Conservation (phyloP, 2,329 filamentous ascomycete genomes). For the Neodidymelliopsis sp. region DNA sequence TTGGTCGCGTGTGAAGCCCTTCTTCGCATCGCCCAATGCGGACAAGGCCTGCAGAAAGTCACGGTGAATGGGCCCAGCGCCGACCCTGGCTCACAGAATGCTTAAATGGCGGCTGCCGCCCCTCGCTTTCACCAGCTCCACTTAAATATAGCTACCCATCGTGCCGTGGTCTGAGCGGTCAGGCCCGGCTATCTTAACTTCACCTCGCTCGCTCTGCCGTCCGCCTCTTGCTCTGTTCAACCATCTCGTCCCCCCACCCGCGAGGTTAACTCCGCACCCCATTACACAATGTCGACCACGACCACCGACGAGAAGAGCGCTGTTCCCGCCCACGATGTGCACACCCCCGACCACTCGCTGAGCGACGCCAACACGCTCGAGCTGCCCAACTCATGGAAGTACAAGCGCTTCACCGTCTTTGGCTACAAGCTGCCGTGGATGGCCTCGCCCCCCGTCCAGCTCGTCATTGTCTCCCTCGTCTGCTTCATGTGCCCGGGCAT, state of each 20-base stretch:
- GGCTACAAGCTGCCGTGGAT: slow-evolving; percentile 56
- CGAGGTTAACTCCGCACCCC: slow-evolving; percentile 7
- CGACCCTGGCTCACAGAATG: slow-evolving; percentile 9
- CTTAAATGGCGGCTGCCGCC: slow-evolving; percentile 6
- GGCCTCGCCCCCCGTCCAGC: slow-evolving; percentile 58
- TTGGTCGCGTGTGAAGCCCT: slow-evolving; percentile 44
- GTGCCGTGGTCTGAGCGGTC: slow-evolving; percentile 15
- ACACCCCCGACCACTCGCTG: slow-evolving; percentile 41
- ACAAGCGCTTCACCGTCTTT: slow-evolving; percentile 52
- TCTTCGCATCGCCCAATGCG: slow-evolving; percentile 15
- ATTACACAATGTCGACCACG: slow-evolving; percentile 36
- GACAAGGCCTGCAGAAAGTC: slow-evolving; percentile 21
- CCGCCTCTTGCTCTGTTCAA: slow-evolving; percentile 7
- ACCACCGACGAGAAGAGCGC: slow-evolving; percentile 31
- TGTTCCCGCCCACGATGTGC: slow-evolving; percentile 32
- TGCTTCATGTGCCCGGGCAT: slow-evolving; percentile 64
- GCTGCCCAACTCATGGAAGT: slow-evolving; percentile 57
- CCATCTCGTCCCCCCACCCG: slow-evolving; percentile 3
- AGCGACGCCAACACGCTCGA: slow-evolving; percentile 42
- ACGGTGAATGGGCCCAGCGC: slow-evolving; percentile 15
- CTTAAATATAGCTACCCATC: slow-evolving; percentile 16
- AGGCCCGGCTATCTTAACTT: slow-evolving; percentile 17
- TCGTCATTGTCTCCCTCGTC: slow-evolving; percentile 59
- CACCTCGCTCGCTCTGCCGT: slow-evolving; percentile 10
- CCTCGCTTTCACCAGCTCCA: slow-evolving; percentile 11